Conservation (phyloP, 306 rosid genomes). For the Rosa persica region DNA sequence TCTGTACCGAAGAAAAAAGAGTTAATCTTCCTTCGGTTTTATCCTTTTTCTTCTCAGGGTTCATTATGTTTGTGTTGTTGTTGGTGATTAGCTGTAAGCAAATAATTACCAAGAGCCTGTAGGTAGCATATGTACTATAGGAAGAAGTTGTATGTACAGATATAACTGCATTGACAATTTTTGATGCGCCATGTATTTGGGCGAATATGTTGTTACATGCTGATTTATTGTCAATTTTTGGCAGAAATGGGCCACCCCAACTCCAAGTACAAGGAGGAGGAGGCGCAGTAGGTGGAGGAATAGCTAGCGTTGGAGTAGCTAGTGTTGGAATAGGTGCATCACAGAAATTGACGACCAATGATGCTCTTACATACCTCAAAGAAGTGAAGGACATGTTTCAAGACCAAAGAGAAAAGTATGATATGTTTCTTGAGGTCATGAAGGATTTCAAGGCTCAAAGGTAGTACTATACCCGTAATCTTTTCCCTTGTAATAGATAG, state of each 20-base stretch:
- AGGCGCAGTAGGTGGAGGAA: slow-evolving; percentile 24
- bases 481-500: slow-evolving; percentile 13
- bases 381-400: slow-evolving; percentile 85
- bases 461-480: slow-evolving; percentile 33
- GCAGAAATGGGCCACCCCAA: slow-evolving; percentile 63
- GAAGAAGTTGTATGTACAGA: slow-evolving; percentile 12
- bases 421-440: slow-evolving; percentile 89
- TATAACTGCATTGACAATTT: slow-evolving; percentile 21
- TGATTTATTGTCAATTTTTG: slow-evolving; percentile 28
- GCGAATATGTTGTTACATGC: neutral
- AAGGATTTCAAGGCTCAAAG: slow-evolving; percentile 97
- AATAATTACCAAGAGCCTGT: slow-evolving; percentile 6
- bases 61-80: neutral
- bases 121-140: neutral
- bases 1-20: neutral
- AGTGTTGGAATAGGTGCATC: slow-evolving; percentile 35
- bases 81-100: neutral
- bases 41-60: neutral
- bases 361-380: slow-evolving; percentile 79
- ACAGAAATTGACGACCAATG: slow-evolving; percentile 75
- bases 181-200: slow-evolving; percentile 6
- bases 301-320: slow-evolving; percentile 41
- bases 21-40: neutral
- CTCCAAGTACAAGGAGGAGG: slow-evolving; percentile 56
- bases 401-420: slow-evolving; percentile 79